These are phyloP conservation scores for Vaccinium corymbosum DNA, from an alignment of 148 eudicot genomes.

Conservation along the genomic window DNA sequence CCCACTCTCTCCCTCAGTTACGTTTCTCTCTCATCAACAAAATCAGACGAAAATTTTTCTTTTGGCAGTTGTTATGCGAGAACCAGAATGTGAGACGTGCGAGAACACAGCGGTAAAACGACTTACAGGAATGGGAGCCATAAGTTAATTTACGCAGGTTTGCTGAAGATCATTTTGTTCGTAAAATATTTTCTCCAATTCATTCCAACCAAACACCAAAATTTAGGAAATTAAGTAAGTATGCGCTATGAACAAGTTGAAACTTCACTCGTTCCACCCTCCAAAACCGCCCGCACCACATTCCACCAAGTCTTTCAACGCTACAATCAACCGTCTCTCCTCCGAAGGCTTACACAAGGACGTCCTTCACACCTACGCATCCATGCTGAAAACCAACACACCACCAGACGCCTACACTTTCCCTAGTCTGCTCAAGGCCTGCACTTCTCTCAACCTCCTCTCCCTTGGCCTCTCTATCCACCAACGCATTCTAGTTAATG, in stretches of 20 bases:
- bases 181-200: too few relatives aligned
- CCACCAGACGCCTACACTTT: conserved; percentile 68
- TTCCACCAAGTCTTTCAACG: conserved; percentile 49
- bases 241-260: conserved; percentile 38
- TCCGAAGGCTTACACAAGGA: conserved; percentile 40
- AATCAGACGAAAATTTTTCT: too few relatives aligned
- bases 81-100: too few relatives aligned
- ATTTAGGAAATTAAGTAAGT: not conserved
- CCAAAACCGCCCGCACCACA: conserved; percentile 21
- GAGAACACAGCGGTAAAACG: too few relatives aligned
- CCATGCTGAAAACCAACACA: conserved; percentile 50
- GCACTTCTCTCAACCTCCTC: conserved; percentile 45
- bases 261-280: conserved; percentile 17
- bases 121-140: too few relatives aligned
- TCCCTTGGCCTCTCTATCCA: conserved; percentile 59
- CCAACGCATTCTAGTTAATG: conserved; percentile 44
- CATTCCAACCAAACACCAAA: too few relatives aligned
- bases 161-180: too few relatives aligned
- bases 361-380: conserved; percentile 52
- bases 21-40: too few relatives aligned
- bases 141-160: too few relatives aligned
- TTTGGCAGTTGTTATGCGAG: too few relatives aligned
- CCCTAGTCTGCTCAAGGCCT: conserved; percentile 75
- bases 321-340: conserved; percentile 58
- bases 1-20: too few relatives aligned